These are phyloP conservation scores for Polytolypa hystricis DNA, from an alignment of 2,329 filamentous ascomycete species.

Conservation along the genomic window DNA sequence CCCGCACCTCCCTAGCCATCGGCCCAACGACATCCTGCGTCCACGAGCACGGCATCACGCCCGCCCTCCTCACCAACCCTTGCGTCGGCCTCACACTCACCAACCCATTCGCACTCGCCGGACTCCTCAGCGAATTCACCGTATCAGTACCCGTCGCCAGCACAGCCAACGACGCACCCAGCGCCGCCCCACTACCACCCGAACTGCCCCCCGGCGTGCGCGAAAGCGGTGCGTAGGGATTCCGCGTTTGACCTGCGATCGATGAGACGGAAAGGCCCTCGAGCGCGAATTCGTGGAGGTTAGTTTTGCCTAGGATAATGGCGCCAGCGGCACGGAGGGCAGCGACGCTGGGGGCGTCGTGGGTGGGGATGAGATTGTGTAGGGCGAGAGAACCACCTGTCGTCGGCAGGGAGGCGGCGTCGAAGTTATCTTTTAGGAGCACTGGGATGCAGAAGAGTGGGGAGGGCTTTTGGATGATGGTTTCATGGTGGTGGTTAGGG, in stretches of 20 bases:
- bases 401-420: conserved; percentile 45
- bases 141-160: conserved; percentile 51
- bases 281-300: conserved; percentile 53
- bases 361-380: conserved; percentile 33
- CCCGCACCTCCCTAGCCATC: conserved; percentile 41
- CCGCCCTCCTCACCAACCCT: conserved; percentile 40
- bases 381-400: conserved; percentile 46
- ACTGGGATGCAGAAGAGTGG: conserved; percentile 51
- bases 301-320: conserved; percentile 49
- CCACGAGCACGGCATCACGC: conserved; percentile 45
- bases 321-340: conserved; percentile 43
- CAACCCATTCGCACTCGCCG: conserved; percentile 50
- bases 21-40: conserved; percentile 48
- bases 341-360: conserved; percentile 41
- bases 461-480: too few relatives aligned
- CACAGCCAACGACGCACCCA: conserved; percentile 48
- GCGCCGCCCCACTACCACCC: conserved; percentile 50
- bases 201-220: conserved; percentile 57
- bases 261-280: conserved; percentile 54
- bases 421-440: conserved; percentile 55
- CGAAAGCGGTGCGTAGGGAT: conserved; percentile 53
- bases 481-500: too few relatives aligned
- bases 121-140: conserved; percentile 51
- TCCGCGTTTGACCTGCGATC: conserved; percentile 52
- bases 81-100: conserved; percentile 49